Percentiles rank a stretch among this genome's conserved stretches.
Evolutionary conservation across 2,329 filamentous ascomycete species (phyloP).

Genomic region (Cordyceps tenuipes): DNA sequence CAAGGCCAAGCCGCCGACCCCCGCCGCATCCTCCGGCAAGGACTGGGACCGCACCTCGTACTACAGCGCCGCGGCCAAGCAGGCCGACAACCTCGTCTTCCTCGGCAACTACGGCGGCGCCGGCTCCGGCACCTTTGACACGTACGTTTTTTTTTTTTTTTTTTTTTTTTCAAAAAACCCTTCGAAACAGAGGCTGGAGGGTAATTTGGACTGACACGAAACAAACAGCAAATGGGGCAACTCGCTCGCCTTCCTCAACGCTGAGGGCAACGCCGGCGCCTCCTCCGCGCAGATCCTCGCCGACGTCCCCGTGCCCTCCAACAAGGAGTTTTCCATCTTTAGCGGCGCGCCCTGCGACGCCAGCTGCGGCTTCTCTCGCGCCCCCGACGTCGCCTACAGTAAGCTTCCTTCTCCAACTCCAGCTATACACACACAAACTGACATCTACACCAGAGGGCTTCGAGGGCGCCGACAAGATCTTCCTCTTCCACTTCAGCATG

Average conservation of each 20-base stretch:
- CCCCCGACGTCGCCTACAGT: too few species aligned
- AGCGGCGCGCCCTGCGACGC: slow-evolving; percentile 34
- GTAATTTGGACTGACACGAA: too few species aligned
- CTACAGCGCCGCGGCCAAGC: slow-evolving; percentile 33
- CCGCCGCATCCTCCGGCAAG: slow-evolving; percentile 13
- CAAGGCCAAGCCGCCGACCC: slow-evolving; percentile 7
- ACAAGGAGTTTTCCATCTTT: slow-evolving; percentile 39
- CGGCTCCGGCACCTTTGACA: slow-evolving; percentile 35
- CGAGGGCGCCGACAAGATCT: slow-evolving; percentile 59
- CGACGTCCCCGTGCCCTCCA: slow-evolving; percentile 32
- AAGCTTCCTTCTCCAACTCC: too few species aligned
- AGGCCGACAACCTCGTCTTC: slow-evolving; percentile 38
- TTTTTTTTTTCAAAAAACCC: too few species aligned
- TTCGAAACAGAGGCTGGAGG: too few species aligned
- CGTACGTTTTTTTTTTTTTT: slow-evolving; percentile 29
- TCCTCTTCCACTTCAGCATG: slow-evolving; percentile 69
- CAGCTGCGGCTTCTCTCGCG: slow-evolving; percentile 36
- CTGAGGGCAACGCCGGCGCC: slow-evolving; percentile 31
- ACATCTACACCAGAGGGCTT: slow-evolving; percentile 54
- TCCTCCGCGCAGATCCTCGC: slow-evolving; percentile 31
- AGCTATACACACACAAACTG: too few species aligned
- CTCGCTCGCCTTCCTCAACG: slow-evolving; percentile 38
- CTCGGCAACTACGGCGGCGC: slow-evolving; percentile 39
- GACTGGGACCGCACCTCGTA: slow-evolving; percentile 36
- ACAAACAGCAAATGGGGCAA: slow-evolving; percentile 34